phyloP scores from a whole-genome alignment of 352 stramenopile genomes.

The Globisporangium orthogonon region DNA sequence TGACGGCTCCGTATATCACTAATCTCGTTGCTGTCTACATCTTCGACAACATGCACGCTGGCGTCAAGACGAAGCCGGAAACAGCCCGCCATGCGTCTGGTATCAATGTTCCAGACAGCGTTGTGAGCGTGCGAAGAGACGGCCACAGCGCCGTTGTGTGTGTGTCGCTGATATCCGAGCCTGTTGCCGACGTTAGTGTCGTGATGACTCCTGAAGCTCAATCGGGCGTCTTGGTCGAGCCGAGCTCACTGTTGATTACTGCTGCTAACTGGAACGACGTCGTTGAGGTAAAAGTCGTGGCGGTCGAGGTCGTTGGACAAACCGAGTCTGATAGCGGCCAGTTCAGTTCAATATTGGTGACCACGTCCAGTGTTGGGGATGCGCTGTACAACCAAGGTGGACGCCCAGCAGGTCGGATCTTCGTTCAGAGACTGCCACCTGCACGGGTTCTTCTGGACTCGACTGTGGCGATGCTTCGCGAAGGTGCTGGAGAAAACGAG shows the following conservation, averaged over 20 bases:
- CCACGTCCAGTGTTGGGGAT: constrained; percentile 27
- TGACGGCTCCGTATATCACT: constrained; percentile 30
- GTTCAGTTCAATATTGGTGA: constrained; percentile 20
- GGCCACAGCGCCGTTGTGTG: constrained; percentile 36
- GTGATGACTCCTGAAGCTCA: constrained; percentile 17
- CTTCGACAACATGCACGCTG: constrained; percentile 45
- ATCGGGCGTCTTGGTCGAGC: constrained; percentile 23
- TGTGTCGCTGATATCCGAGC: constrained; percentile 33
- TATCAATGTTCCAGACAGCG: constrained; percentile 15
- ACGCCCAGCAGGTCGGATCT: constrained; percentile 17
- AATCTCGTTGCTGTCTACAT: constrained; percentile 29
- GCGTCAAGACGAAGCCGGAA: constrained; percentile 31
- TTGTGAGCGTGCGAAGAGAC: constrained; percentile 31
- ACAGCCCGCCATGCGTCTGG: constrained; percentile 23
- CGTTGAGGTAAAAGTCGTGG: constrained; percentile 21
- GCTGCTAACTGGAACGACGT: constrained; percentile 21
- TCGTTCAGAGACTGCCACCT: constrained; percentile 35
- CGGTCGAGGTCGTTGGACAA: constrained; percentile 1
- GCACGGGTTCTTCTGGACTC: constrained; percentile 34
- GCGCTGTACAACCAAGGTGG: constrained; percentile 28
- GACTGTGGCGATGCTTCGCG: constrained; percentile 18
- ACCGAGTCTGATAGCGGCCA: constrained; percentile 12
- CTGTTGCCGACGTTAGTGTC: constrained; percentile 29
- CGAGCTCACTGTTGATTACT: constrained; percentile 24
- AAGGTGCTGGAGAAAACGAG: constrained; percentile 30